Base-by-base conservation (phyloP, 2,329 filamentous ascomycete species). In the Claviceps citrina region DNA sequence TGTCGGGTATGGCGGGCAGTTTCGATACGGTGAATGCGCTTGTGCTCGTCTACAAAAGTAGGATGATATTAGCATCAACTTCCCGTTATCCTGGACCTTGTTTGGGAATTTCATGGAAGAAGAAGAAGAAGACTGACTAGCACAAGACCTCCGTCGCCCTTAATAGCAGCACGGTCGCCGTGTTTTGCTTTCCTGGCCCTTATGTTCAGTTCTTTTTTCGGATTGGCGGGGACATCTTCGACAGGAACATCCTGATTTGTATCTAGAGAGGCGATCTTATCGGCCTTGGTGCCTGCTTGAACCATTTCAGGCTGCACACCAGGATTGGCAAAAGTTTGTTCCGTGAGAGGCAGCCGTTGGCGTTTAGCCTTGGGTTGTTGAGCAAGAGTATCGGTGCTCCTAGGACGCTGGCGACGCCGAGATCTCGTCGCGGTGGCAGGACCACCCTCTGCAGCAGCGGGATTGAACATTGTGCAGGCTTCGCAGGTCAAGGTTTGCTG, bases 1-100 rank as follows among this genome's bases (percentile, higher is more conserved):
- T 75, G 52, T 87, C 79, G 36, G 89, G 87, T 19, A 93, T 71
- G 41, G 82, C 78, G 42, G 84, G 84, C 25, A 95, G 71, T 58
- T 87, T 86, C 60, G 81, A 84, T 46, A 93, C 83, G 32, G 74
- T 81, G 57, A 91, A 95, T 47, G 84, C 83, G 55, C 79, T 78
- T 53, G 84, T 94, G 54, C 78, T 84, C 30, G 84, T 84, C 82
- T 93, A 44, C 9, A 47, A 47, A 39, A 39, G n/a, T 27, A 39
- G 44, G 40, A 47, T 4, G 16, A 25, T 7, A 35, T 36, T 31
- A 32, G 18, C 25, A 33, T 31, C 20, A 19, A 7, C 20, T 20
- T 16, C 18, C n/a, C 2, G 13, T 26, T 4, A 19, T 13, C 12
- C 15, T 7, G 3, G 32, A 19, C 1, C 13, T 10, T 18, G 15